Base-by-base conservation (phyloP, 768 basidiomycete species). In the Mycena metata region DNA sequence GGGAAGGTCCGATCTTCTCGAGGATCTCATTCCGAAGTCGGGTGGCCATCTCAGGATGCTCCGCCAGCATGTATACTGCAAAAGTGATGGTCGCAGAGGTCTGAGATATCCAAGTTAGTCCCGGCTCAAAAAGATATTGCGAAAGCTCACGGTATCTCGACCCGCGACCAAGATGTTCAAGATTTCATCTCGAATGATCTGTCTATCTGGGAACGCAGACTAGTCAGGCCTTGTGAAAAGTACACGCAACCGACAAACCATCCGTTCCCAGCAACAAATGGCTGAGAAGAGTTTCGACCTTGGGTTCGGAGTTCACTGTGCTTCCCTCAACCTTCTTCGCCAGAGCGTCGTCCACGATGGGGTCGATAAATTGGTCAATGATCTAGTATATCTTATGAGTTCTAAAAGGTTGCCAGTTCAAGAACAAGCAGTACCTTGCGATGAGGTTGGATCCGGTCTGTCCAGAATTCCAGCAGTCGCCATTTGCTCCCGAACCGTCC, bases 311-410 rank as follows among this genome's bases (percentile, higher is more conserved):
- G 10, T 61, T 67, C 33, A n/a, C 50, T 19, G 54, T 61, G 7
- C 67, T 66, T n/a, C 72, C 58, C 58, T 68, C 73, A 15, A 15
- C 39, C 42, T 77, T 74, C 76, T 81, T 81, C 64, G 71, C 71
- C n/a, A 89, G 72, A 9, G 82, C 82, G 39, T 83, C 77, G 26
- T 77, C 72, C 13, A 88, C 64, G 19, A 89, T 83, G 0, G 85
- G 86, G 15, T 86, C 82, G 30, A 88, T 78, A 70, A 85, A 84
- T 19, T 76, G 76, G 49, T 81, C 74, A 33, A 88, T 84, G 16
- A 83, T 75, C 39, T 39, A 39, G 15, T 2, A 39, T 15, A 39
- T 11, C 3, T 30, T 30, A 39, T 39, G 11, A 39, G 39, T 39
- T 15, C 39, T 15, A 39, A 15, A 10, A 39, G 30, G 30, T 30